phyloP scores from a whole-genome alignment of 176 grass and related monocot genomes.

The Metroxylon sagu region DNA sequence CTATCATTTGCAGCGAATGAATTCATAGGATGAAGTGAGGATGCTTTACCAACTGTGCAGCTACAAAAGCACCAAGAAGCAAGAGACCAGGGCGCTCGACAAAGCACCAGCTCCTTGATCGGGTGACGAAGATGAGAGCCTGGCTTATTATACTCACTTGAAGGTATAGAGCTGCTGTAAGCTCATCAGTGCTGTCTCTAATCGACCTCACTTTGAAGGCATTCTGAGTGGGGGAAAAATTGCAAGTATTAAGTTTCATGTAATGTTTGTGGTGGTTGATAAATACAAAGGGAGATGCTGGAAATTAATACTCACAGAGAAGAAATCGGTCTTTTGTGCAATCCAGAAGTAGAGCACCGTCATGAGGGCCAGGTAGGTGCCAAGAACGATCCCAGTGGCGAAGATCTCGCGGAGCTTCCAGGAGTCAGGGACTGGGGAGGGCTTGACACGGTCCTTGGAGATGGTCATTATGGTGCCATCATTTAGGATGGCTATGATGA shows the following conservation, averaged over 20 bases:
- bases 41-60: slow-evolving; percentile 38
- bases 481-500: slow-evolving; percentile 87
- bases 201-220: slow-evolving; percentile 44
- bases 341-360: slow-evolving; percentile 72
- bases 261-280: no score
- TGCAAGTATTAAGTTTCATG: no score
- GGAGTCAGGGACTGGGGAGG: slow-evolving; percentile 46
- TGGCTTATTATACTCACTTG: slow-evolving; percentile 85
- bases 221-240: slow-evolving; percentile 11
- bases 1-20: no score
- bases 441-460: slow-evolving; percentile 81
- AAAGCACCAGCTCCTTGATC: slow-evolving; percentile 51
- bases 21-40: neutral
- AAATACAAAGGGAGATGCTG: no score
- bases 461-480: slow-evolving; percentile 98
- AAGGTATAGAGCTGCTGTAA: slow-evolving; percentile 63
- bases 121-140: slow-evolving; percentile 70
- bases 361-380: slow-evolving; percentile 72
- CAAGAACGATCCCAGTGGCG: slow-evolving; percentile 72
- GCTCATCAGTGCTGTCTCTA: slow-evolving; percentile 19
- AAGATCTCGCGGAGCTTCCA: slow-evolving; percentile 85
- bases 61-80: slow-evolving; percentile 35
- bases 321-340: slow-evolving; percentile 40
- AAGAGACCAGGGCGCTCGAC: slow-evolving; percentile 45
- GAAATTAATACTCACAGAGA: slow-evolving; percentile 32